Percentiles rank a stretch among this genome's conserved stretches.
phyloP scores from a whole-genome alignment of 2,329 filamentous ascomycete species.

The Truncatella angustata region DNA sequence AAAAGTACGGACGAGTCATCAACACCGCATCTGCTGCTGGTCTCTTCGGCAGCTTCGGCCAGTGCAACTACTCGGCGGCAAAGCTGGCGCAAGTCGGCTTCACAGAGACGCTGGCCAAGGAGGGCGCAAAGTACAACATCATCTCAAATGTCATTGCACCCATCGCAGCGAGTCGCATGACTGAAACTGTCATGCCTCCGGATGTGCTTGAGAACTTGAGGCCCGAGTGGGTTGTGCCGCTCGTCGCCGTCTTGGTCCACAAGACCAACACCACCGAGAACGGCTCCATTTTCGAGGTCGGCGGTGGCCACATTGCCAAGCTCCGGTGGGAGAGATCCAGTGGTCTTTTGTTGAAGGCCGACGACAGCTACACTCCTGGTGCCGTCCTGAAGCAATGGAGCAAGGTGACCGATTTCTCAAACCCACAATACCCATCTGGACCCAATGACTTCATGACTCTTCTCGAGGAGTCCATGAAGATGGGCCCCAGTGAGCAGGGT shows the following conservation, averaged over 20 bases:
- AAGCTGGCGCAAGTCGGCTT: slow-evolving; percentile 96
- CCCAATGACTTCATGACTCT: slow-evolving; percentile 85
- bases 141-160: slow-evolving; percentile 92
- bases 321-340: slow-evolving; percentile 90
- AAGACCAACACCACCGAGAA: slow-evolving; percentile 79
- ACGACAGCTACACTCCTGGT: slow-evolving; percentile 82
- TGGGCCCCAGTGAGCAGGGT: slow-evolving; percentile 69
- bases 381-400: slow-evolving; percentile 89
- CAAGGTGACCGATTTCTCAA: slow-evolving; percentile 80
- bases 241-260: slow-evolving; percentile 87
- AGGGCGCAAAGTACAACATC: slow-evolving; percentile 98
- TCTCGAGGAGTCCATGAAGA: slow-evolving; percentile 78
- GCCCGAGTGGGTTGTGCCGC: slow-evolving; percentile 92
- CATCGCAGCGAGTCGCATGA: slow-evolving; percentile 94
- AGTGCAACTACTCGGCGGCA: slow-evolving; percentile 96
- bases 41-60: slow-evolving; percentile 92
- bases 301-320: slow-evolving; percentile 90
- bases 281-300: slow-evolving; percentile 89
- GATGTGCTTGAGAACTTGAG: slow-evolving; percentile 82
- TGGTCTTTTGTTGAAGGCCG: slow-evolving; percentile 85
- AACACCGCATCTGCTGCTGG: slow-evolving; percentile 97
- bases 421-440: slow-evolving; percentile 78
- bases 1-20: slow-evolving; percentile 96
- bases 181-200: slow-evolving; percentile 91
- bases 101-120: slow-evolving; percentile 96